These are phyloP conservation scores for Lactarius sp. DNA, from an alignment of 768 basidiomycete species.

Conservation along the genomic window DNA sequence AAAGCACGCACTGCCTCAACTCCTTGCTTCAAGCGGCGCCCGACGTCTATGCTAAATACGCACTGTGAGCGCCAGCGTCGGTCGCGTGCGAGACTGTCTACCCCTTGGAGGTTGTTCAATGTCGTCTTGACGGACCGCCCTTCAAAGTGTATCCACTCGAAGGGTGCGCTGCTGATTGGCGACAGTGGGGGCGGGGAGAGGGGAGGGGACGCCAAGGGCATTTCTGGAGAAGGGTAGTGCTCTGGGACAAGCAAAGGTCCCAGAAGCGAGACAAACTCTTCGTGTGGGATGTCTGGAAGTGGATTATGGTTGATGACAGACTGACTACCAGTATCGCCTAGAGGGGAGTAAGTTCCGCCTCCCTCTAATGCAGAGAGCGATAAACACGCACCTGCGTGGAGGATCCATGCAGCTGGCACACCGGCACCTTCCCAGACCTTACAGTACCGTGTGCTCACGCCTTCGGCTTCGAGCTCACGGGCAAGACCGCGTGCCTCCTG, in stretches of 20 bases:
- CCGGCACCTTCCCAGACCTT: conserved; percentile 68
- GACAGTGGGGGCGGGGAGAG: conserved; percentile 23
- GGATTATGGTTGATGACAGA: conserved; percentile 86
- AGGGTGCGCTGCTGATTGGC: conserved; percentile 48
- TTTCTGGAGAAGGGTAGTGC: conserved; percentile 51
- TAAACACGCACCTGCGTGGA: conserved; percentile 55
- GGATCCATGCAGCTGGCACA: conserved; percentile 78
- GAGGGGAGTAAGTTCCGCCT: background rate
- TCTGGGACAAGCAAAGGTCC: conserved; percentile 81
- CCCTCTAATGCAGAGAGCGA: background rate
- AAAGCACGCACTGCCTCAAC: conserved; percentile 63
- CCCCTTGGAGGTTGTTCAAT: conserved; percentile 66
- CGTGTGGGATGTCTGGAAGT: conserved; percentile 79
- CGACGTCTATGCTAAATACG: conserved; percentile 76
- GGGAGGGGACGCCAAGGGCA: conserved; percentile 25
- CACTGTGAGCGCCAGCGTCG: conserved; percentile 80
- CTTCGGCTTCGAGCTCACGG: conserved; percentile 58
- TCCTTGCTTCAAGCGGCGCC: conserved; percentile 67
- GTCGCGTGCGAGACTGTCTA: conserved; percentile 79
- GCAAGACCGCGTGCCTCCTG: conserved; percentile 62
- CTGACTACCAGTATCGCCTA: conserved; percentile 54
- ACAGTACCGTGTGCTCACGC: conserved; percentile 67
- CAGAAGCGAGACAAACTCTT: conserved; percentile 75
- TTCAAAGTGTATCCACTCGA: conserved; percentile 86
- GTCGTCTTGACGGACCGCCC: conserved; percentile 78